Base-by-base conservation (phyloP, 441 rosid genomes). In the Corymbia calophylla region DNA sequence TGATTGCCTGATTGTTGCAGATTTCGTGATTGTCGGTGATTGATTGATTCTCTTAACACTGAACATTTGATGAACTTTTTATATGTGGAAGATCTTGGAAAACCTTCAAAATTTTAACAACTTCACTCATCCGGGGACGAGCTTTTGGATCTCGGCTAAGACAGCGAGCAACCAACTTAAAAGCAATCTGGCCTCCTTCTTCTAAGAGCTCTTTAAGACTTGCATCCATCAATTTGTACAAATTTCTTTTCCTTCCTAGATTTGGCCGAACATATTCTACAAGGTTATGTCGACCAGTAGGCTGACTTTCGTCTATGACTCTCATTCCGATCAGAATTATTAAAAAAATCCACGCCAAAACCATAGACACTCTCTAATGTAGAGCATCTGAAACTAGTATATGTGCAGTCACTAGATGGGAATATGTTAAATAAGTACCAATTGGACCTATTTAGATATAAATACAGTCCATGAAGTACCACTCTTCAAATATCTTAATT, bases 221-320 rank as follows among this genome's bases (percentile, higher is more conserved):
- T 15, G 95, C 94, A 53, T 94, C 95, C 13, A 94, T 88, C 87
- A 93, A 70, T 19, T 93, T 68, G 88, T 92, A 91, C 91, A 94
- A 92, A 89, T 91, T 93, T 90, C 91, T 91, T 85, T 89, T 91
- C 55, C 92, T 94, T 9, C 88, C 92, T 70, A 93, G 89, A 91
- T 90, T 91, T 9, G 92, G 94, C 58, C 92, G 89, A 13, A 94
- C 94, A 94, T 94, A 94, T 90, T 91, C 94, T 12, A 94, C 31
- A 60, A 27, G 7, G 66, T 60, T 27, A 11, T 60, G 31, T 60
- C 14, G 29, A 27, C 66, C 16, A 25, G 6, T 81, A 11, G 89
- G 88, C 19, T 62, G 81, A 47, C 56, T 89, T 88, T 68, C 53
- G 62, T 89, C 88, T 73, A 87, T 62, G 18, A 62, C 17, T 3